Percentiles rank a stretch among this genome's conserved stretches.
phyloP scores from a whole-genome alignment of 2,329 filamentous ascomycete genomes.

The Ceratocystis lukuohia region DNA sequence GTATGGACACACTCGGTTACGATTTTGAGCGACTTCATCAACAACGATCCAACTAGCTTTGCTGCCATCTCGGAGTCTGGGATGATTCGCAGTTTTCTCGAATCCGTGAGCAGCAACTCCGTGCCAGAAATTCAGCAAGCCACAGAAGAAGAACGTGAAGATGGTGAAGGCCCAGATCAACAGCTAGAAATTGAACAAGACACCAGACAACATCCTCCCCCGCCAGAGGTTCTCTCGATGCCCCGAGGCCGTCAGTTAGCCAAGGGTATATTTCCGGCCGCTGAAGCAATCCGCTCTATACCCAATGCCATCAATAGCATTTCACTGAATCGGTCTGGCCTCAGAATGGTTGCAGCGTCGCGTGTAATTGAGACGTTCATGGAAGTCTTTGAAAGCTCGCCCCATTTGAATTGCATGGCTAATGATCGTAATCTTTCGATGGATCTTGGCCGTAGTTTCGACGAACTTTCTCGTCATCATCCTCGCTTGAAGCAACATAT shows the following conservation, averaged over 20 bases:
- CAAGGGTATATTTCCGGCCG: conserved; percentile 67
- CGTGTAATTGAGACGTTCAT: conserved; percentile 75
- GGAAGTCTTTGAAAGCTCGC: conserved; percentile 88
- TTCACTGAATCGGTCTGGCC: conserved; percentile 74
- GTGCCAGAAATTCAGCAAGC: conserved; percentile 26
- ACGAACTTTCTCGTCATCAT: conserved; percentile 90
- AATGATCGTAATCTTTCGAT: conserved; percentile 55
- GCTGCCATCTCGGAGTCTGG: conserved; percentile 89
- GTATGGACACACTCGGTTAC: conserved; percentile 93
- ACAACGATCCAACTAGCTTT: conserved; percentile 97
- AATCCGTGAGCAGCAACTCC: conserved; percentile 54
- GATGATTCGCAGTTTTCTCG: conserved; percentile 72
- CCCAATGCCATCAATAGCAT: conserved; percentile 86
- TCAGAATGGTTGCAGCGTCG: conserved; percentile 76
- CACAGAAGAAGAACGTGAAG: conserved; percentile 23
- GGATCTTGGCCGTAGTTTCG: conserved; percentile 70
- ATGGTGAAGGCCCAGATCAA: conserved; percentile 25
- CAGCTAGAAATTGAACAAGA: conserved; percentile 20
- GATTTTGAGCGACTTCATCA: conserved; percentile 89
- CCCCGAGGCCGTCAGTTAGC: conserved; percentile 39
- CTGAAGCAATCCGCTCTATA: conserved; percentile 76
- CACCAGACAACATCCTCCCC: conserved; percentile 39
- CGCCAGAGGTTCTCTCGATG: conserved; percentile 35
- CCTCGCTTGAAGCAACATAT: conserved; percentile 69
- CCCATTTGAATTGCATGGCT: conserved; percentile 75